Conservation (phyloP, 2,329 filamentous ascomycete species). For the Hypoxylon sp. region DNA sequence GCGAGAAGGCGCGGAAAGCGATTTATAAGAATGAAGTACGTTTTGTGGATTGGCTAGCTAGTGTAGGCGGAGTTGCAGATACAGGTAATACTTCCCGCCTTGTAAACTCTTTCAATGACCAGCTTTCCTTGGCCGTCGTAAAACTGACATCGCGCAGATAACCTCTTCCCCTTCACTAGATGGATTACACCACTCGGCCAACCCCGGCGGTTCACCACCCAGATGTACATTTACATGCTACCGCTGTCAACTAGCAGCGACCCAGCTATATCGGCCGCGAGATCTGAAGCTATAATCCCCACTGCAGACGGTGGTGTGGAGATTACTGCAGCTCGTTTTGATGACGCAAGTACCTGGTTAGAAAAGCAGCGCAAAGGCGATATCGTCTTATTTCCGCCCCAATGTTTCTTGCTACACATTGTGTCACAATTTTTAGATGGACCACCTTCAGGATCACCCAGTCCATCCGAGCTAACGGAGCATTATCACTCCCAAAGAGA, state of each 20-base stretch:
- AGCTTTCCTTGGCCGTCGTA: background rate
- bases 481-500: conserved; percentile 60
- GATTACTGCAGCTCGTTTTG: conserved; percentile 80
- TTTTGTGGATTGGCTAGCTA: conserved; percentile 72
- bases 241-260: conserved; percentile 57
- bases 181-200: conserved; percentile 85
- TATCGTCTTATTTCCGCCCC: conserved; percentile 89
- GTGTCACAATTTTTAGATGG: conserved; percentile 62
- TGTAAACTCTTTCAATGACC: background rate
- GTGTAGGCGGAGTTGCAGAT: conserved; percentile 69
- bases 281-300: conserved; percentile 66
- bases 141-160: conserved; percentile 52
- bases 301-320: conserved; percentile 73
- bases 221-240: conserved; percentile 96
- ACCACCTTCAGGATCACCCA: conserved; percentile 39
- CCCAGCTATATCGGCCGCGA: conserved; percentile 48
- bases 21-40: conserved; percentile 72
- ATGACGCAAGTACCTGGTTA: conserved; percentile 75
- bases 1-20: conserved; percentile 70
- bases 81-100: conserved; percentile 56
- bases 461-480: conserved; percentile 36
- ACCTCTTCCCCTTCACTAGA: conserved; percentile 82
- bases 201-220: conserved; percentile 85
- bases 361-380: conserved; percentile 67
- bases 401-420: conserved; percentile 76